Percentiles rank a stretch among this genome's conserved stretches.
These are phyloP conservation scores for Russula earlei DNA, from an alignment of 768 basidiomycete species.

Conservation along the genomic window DNA sequence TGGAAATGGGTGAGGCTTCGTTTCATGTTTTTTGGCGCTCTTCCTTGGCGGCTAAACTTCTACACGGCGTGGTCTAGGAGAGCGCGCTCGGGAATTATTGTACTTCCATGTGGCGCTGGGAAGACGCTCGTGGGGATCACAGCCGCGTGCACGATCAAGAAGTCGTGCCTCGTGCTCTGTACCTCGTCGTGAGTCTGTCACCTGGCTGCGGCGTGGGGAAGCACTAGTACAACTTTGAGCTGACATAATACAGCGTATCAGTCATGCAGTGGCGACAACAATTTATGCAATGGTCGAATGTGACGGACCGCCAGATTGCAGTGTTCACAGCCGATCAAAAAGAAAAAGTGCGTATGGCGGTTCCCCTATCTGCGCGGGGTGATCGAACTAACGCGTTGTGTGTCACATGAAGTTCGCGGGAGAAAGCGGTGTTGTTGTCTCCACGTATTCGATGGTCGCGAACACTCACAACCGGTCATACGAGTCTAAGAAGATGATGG, in stretches of 20 bases:
- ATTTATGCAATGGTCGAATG: constrained; percentile 98
- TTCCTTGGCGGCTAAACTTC: constrained; percentile 12
- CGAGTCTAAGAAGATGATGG: constrained; percentile 99
- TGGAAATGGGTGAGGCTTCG: constrained; percentile 74
- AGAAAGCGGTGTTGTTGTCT: constrained; percentile 95
- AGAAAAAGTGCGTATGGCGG: constrained; percentile 58
- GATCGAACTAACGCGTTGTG: constrained; percentile 9
- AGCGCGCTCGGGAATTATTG: constrained; percentile 96
- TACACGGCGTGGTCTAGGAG: constrained; percentile 44
- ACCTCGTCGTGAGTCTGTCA: constrained; percentile 78
- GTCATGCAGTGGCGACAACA: constrained; percentile 99
- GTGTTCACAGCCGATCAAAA: constrained; percentile 98
- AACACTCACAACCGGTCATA: constrained; percentile 98
- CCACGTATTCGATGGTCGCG: constrained; percentile 99
- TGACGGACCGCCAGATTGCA: constrained; percentile 92
- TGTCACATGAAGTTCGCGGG: constrained; percentile 67
- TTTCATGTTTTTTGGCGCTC: neutral
- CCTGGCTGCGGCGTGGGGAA: neutral
- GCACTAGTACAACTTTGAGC: neutral
- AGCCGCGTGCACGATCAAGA: constrained; percentile 98
- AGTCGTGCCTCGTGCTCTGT: constrained; percentile 93
- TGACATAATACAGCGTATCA: constrained; percentile 47
- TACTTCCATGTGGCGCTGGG: constrained; percentile 95
- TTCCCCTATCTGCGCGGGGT: constrained; percentile 12
- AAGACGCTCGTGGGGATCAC: constrained; percentile 99